Base-by-base conservation (phyloP, 2,329 filamentous ascomycete species). In the Aciculosporium take region DNA sequence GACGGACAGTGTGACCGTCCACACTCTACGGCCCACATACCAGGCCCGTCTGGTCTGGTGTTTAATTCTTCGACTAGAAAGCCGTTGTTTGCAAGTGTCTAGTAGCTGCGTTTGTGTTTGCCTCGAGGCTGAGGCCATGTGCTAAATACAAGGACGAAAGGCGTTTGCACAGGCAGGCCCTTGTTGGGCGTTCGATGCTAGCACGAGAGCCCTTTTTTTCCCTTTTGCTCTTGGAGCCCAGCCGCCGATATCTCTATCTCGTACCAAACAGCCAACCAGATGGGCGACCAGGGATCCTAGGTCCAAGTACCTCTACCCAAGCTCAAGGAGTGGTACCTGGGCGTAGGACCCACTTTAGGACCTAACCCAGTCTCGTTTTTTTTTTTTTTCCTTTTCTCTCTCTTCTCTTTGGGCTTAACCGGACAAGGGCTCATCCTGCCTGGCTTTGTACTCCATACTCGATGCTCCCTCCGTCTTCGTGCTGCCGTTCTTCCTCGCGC, bases 281-380 rank as follows among this genome's bases (percentile, higher is more conserved):
- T 29, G 25, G 25, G 25, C 36, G 32, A 30, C 24, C 39, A 36
- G 32, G 39, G 32, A 25, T 21, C 18, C 30, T 21, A 37, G 13
- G 24, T n/a, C 24, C 30, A 43, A 40, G 41, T 40, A 39, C 37
- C 41, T 40, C 25, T 39, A 43, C 41, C 20, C 25, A 9, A 20
- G 29, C 28, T 17, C 28, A 10, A 15, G 20, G 37, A 36, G 36
- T 25, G 36, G 25, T 39, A 37, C 25, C 40, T 41, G 21, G 35
- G 18, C 36, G 23, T 13, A 7, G 21, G 27, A 3, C 34, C 40
- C 34, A 23, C 34, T 42, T 31, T 25, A 9, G 36, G 25, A 30
- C 27, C 27, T n/a, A 29, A 30, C 25, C 18, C 12, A 10, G 17
- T 23, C 18, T 38, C 36, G 36, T 8, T 37, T 23, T 38, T 13